phyloP scores from a whole-genome alignment of 169 alveolate species.

The Babesia ovata region DNA sequence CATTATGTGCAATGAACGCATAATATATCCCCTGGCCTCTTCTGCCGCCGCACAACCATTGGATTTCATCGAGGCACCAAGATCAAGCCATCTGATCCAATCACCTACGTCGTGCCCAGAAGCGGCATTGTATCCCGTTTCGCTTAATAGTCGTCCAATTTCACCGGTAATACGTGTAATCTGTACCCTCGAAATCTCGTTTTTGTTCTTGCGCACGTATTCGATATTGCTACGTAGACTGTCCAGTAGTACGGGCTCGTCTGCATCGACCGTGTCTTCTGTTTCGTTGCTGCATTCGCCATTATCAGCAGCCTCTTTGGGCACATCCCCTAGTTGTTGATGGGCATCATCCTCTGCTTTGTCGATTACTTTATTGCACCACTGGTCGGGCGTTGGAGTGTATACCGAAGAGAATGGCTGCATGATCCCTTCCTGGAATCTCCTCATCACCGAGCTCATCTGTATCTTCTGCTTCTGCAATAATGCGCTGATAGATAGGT shows the following conservation, averaged over 20 bases:
- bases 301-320: neutral
- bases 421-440: slow-evolving; percentile 32
- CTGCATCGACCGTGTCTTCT: neutral
- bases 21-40: slow-evolving; percentile 8
- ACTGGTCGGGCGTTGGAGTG: slow-evolving; percentile 2
- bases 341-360: neutral
- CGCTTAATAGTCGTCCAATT: slow-evolving; percentile 2
- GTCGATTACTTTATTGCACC: neutral
- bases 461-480: slow-evolving; percentile 38
- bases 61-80: slow-evolving; percentile 13
- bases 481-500: slow-evolving; percentile 27
- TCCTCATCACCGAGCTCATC: slow-evolving; percentile 11
- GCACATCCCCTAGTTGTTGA: neutral
- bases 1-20: slow-evolving; percentile 37
- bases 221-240: slow-evolving; percentile 31
- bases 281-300: neutral
- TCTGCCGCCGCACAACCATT: slow-evolving; percentile 8
- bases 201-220: slow-evolving; percentile 35
- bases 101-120: slow-evolving; percentile 23
- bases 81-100: slow-evolving; percentile 38
- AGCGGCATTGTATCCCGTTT: slow-evolving; percentile 2
- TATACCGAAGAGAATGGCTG: slow-evolving; percentile 31
- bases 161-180: slow-evolving; percentile 37
- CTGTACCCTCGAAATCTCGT: slow-evolving; percentile 31
- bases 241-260: neutral